phyloP scores from a whole-genome alignment of 768 basidiomycete genomes.

The Hygrocybe punicea region DNA sequence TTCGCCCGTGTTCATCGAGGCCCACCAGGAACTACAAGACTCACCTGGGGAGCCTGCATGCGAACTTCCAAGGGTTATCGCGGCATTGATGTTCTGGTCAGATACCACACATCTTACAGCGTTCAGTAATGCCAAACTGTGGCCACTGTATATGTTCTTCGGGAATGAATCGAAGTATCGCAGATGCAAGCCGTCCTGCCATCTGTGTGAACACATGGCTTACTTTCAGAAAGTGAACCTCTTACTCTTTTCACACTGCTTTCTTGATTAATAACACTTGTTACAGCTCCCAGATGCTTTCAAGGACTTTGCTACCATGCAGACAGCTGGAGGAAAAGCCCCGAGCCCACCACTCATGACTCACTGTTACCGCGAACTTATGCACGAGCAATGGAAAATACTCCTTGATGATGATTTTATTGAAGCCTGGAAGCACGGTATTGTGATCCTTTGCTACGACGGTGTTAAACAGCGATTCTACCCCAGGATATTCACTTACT shows the following conservation, averaged over 20 bases:
- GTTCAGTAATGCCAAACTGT: not conserved
- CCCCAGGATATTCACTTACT: slow-evolving; percentile 33
- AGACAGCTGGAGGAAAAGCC: not conserved
- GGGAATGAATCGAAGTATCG: slow-evolving; percentile 40
- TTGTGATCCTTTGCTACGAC: slow-evolving; percentile 29
- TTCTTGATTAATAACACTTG: not conserved
- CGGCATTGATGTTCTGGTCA: slow-evolving; percentile 29
- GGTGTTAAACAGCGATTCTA: slow-evolving; percentile 26
- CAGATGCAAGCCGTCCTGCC: slow-evolving; percentile 23
- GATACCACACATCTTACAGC: slow-evolving; percentile 22
- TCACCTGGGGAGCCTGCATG: slow-evolving; percentile 13
- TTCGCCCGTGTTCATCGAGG: slow-evolving; percentile 13
- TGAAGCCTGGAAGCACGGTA: slow-evolving; percentile 23
- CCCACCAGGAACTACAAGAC: slow-evolving; percentile 18
- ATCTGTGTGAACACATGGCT: slow-evolving; percentile 37
- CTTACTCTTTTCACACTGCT: not conserved
- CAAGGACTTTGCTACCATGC: not conserved
- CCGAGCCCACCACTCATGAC: slow-evolving; percentile 20
- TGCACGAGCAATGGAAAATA: slow-evolving; percentile 29
- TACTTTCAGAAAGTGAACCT: slow-evolving; percentile 37
- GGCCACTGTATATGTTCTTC: slow-evolving; percentile 33
- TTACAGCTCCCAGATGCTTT: slow-evolving; percentile 10
- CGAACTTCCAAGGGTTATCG: slow-evolving; percentile 21
- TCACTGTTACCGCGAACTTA: slow-evolving; percentile 31
- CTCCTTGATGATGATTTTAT: slow-evolving; percentile 6